Base-by-base conservation (phyloP, 2,329 filamentous ascomycete species). In the Geosmithia putterillii region DNA sequence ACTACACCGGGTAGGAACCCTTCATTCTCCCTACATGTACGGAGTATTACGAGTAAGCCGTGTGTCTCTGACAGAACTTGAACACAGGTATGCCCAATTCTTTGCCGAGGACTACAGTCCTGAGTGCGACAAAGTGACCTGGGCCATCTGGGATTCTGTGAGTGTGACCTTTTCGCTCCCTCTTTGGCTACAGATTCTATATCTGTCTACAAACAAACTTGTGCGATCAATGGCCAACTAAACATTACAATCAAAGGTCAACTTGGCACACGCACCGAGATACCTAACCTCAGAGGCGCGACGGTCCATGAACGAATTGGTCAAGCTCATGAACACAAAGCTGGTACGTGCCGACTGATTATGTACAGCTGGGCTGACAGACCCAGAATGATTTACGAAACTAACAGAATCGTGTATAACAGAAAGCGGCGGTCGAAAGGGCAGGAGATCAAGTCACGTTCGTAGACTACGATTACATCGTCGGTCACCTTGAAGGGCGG, bases 391-490 rank as follows among this genome's bases (percentile, higher is more conserved):
- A n/a, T n/a, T n/a, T n/a, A n/a, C n/a, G n/a, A n/a, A n/a, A n/a
- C n/a, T n/a, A 38, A 38, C 36, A 10, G 14, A 17, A 17, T 9
- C 7, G 18, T 17, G 7, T 10, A 38, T 8, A 7, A 14, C 18
- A 38, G 36, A 17, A 14, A 38, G 36, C 12, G 7, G 36, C 36
- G 7, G 36, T 38, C 8, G 36, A 38, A 17, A 38, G 36, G 17
- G 36, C 36, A 7, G 36, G 36, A 17, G 9, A 8, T 7, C 8
- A 34, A 35, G 35, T 43, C 28, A 34, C 21, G 28, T 43, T 43
- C n/a, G 36, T 42, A 15, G 20, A 46, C 36, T 43, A 43, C 19
- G 41, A 46, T 22, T 6, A 12, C 4, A 25, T 34, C 14, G 36
- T 38, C 7, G 36, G 36, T 7, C 9, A 19, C 9, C 18, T 10